phyloP scores from a whole-genome alignment of 148 eudicot species.

The Pouteria glomerata region DNA sequence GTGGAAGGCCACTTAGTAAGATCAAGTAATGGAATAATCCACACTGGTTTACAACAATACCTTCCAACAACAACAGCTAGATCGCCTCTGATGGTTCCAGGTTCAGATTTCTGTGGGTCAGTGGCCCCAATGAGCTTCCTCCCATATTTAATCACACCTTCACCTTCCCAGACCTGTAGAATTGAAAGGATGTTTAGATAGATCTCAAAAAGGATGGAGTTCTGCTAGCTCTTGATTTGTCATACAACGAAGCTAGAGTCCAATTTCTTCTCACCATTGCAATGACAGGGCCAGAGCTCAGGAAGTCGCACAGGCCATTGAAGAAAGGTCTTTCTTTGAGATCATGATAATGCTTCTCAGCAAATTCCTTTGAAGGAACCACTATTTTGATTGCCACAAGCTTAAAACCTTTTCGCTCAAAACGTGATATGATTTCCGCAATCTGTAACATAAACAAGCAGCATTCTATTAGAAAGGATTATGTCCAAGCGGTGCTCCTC shows the following conservation, averaged over 20 bases:
- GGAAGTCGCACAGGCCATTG: constrained; percentile 82
- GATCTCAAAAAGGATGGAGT: not conserved
- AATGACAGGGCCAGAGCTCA: constrained; percentile 96
- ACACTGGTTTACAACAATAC: constrained; percentile 26
- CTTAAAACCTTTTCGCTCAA: constrained; percentile 92
- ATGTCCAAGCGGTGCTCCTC: no score
- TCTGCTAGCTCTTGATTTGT: constrained; percentile 3
- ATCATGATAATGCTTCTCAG: constrained; percentile 91
- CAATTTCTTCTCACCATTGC: constrained; percentile 69
- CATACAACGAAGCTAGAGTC: not conserved
- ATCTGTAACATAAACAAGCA: no score
- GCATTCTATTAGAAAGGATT: no score
- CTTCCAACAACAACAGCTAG: constrained; percentile 96
- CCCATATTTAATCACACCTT: constrained; percentile 89
- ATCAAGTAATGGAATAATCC: not conserved
- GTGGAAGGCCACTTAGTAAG: not conserved
- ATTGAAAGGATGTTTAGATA: no score
- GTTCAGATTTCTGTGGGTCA: constrained; percentile 95
- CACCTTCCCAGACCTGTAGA: constrained; percentile 98
- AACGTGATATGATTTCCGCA: constrained; percentile 86
- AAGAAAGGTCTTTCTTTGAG: constrained; percentile 95
- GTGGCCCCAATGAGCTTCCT: constrained; percentile 97
- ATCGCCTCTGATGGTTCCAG: constrained; percentile 98
- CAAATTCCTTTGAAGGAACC: constrained; percentile 84
- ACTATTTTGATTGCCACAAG: constrained; percentile 84